Base-by-base conservation (phyloP, 148 eudicot species). In the Spergularia bocconei region DNA sequence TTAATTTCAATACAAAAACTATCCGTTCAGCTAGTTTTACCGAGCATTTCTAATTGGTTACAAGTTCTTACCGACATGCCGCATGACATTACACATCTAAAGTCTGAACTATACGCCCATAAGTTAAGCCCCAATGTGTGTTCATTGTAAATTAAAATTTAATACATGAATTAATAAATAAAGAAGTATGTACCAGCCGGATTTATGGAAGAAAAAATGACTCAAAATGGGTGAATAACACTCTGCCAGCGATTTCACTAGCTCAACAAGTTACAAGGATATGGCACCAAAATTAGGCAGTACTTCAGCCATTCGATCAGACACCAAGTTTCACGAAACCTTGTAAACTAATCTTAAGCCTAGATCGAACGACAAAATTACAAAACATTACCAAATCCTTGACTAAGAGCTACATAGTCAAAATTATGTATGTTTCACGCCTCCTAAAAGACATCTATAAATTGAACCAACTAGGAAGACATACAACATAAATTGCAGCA, bases 221-320 rank as follows among this genome's bases (percentile, higher is more conserved):
- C 11, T 47, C 25, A 8, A 29, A 51, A 19, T 29, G 29, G 10
- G 41, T 41, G 53, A 44, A 41, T 44, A 6, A 67, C 11, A 17
- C 11, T 13, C 51, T 23, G 68, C 38, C 76, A 62, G 47, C 76
- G 62, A 36, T 25, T 73, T n/a, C 19, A 73, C 15, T 3, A 47
- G 19, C 51, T 48, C 15, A 9, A 63, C 76, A 73, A 73, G 76
- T 73, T 60, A 73, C 68, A 73, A 64, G 23, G 68, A 50, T 8
- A 73, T 23, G 58, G 7, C 6, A 72, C 66, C 66, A 38, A 57
- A 41, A 15, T 9, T 4, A 41, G 14, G 21, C 38, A 0, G 19
- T 55, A 55, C 3, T 29, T 60, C 39, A 68, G 38, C 71, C 36
- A 50, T 48, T 50, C 15, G 51, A 69, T 69, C 23, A 13, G 10